Conservation (phyloP, 805 yeast genomes). For the Candida vaughaniae region DNA sequence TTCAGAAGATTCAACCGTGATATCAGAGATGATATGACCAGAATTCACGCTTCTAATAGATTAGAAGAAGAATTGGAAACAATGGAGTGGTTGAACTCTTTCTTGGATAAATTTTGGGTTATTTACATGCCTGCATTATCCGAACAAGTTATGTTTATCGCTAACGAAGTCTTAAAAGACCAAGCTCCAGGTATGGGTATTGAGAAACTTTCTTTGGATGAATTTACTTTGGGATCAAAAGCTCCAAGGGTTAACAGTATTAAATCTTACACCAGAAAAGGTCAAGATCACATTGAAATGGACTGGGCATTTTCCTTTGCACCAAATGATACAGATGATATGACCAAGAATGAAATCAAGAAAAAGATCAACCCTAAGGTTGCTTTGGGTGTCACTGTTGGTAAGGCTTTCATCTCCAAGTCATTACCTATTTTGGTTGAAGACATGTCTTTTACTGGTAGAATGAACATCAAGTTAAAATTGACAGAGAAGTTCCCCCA, state of each 20-base stretch:
- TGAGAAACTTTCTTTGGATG: constrained; percentile 68
- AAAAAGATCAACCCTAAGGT: constrained; percentile 77
- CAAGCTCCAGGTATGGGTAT: constrained; percentile 83
- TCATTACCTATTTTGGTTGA: constrained; percentile 76
- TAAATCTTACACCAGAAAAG: constrained; percentile 69
- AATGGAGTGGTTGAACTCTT: constrained; percentile 78
- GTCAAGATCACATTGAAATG: constrained; percentile 70
- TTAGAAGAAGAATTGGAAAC: constrained; percentile 66
- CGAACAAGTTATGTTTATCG: constrained; percentile 66
- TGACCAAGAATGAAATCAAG: constrained; percentile 73
- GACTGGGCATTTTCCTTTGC: constrained; percentile 81
- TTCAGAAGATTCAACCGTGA: constrained; percentile 74
- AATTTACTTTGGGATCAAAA: constrained; percentile 77
- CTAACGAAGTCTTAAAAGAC: constrained; percentile 66
- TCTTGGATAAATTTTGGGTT: constrained; percentile 80
- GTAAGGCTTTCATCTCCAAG: constrained; percentile 77
- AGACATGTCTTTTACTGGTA: constrained; percentile 74
- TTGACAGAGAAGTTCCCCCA: constrained; percentile 74
- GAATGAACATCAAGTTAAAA: constrained; percentile 60
- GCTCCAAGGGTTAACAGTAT: constrained; percentile 74
- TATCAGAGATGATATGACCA: constrained; percentile 71
- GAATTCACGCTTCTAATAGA: constrained; percentile 61
- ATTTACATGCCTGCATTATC: constrained; percentile 85
- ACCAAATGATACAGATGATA: constrained; percentile 79
- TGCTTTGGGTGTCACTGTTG: constrained; percentile 75